phyloP scores from a whole-genome alignment of 352 stramenopile genomes.

The Hyaloperonospora brassicae region DNA sequence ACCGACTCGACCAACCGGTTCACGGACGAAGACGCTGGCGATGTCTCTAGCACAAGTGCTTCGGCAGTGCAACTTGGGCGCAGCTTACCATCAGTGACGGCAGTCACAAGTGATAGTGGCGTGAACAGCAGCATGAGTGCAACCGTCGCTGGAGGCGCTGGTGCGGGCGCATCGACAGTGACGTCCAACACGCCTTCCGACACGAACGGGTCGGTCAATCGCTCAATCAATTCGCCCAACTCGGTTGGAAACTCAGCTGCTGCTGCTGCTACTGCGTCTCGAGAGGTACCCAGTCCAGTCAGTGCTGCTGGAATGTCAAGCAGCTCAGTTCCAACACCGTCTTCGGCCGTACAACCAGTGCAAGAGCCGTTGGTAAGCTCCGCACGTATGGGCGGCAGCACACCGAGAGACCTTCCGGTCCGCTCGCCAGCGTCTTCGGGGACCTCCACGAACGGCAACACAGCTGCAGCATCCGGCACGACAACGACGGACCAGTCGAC shows the following conservation, averaged over 20 bases:
- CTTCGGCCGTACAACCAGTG: constrained; percentile 8
- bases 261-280: constrained; percentile 4
- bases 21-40: constrained; percentile 5
- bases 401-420: constrained; percentile 3
- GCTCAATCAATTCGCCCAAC: constrained; percentile 6
- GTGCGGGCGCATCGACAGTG: constrained; percentile 15
- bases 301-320: constrained; percentile 5
- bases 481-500: constrained; percentile 3
- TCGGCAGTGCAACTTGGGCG: constrained; percentile 10
- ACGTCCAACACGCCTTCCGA: constrained; percentile 12
- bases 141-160: constrained; percentile 11
- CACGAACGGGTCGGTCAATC: constrained; percentile 17
- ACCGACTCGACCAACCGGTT: constrained; percentile 1
- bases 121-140: constrained; percentile 13
- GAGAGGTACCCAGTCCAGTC: constrained; percentile 3
- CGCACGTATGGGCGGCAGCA: constrained; percentile 5
- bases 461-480: not conserved
- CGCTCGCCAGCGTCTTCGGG: constrained; percentile 6
- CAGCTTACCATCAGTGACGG: constrained; percentile 13
- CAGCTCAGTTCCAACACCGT: constrained; percentile 8
- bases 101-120: constrained; percentile 14
- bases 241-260: constrained; percentile 4
- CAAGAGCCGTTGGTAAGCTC: constrained; percentile 7
- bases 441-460: constrained; percentile 3
- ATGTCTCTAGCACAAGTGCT: constrained; percentile 13